Evolutionary conservation across 345 rosid species (phyloP).

Genomic region (Populus tremula): DNA sequence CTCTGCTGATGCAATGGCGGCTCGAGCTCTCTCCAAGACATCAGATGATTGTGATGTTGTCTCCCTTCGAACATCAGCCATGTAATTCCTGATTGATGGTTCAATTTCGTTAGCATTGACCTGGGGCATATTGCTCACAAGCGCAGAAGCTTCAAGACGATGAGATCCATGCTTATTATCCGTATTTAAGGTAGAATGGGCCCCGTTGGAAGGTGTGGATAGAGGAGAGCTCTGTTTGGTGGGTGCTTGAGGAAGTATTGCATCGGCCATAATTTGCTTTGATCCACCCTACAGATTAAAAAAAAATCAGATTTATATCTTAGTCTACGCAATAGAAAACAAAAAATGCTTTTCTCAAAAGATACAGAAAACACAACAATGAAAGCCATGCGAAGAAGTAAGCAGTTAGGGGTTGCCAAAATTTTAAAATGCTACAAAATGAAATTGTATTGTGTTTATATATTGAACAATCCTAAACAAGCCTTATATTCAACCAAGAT

Average conservation of each 20-base stretch:
- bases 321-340: background rate
- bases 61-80: conserved; percentile 26
- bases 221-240: conserved; percentile 30
- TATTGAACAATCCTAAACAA: background rate
- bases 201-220: conserved; percentile 43
- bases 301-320: background rate
- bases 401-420: background rate
- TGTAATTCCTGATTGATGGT: conserved; percentile 21
- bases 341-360: background rate
- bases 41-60: conserved; percentile 41
- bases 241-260: conserved; percentile 37
- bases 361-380: background rate
- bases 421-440: background rate
- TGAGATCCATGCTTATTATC: conserved; percentile 33
- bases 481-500: background rate
- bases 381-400: background rate
- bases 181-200: conserved; percentile 20
- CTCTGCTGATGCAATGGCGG: conserved; percentile 79
- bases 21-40: conserved; percentile 74
- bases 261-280: conserved; percentile 45
- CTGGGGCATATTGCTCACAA: conserved; percentile 15
- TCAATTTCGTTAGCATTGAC: conserved; percentile 33
- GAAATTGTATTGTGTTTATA: background rate
- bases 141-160: conserved; percentile 29
- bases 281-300: conserved; percentile 57